Evolutionary conservation across 2,329 filamentous ascomycete genomes (phyloP).

Genomic region (Fusarium lateritium): DNA sequence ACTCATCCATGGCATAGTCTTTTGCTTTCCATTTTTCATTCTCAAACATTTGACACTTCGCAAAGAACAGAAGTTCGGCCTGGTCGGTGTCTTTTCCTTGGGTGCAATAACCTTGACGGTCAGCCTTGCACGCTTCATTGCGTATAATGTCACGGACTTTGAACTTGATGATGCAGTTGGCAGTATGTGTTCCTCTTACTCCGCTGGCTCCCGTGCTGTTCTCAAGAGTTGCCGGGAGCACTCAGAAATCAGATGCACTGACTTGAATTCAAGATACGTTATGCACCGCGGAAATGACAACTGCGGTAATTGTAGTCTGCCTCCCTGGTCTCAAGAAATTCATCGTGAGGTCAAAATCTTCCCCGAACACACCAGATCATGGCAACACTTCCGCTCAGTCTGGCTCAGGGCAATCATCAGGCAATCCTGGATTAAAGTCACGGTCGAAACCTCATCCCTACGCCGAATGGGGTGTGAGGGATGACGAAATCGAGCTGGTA

Average conservation of each 20-base stretch:
- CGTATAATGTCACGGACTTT: background rate
- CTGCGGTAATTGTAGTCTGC: slow-evolving; percentile 12
- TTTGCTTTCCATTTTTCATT: slow-evolving; percentile 26
- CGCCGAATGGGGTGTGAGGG: slow-evolving; percentile 21
- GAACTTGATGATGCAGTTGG: slow-evolving; percentile 17
- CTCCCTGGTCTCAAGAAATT: slow-evolving; percentile 22
- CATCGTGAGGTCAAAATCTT: background rate
- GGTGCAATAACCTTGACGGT: slow-evolving; percentile 16
- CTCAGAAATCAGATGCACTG: background rate
- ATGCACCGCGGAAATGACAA: slow-evolving; percentile 22
- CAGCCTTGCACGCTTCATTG: slow-evolving; percentile 7
- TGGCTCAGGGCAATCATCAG: background rate
- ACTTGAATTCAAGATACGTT: background rate
- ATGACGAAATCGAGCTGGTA: slow-evolving; percentile 20
- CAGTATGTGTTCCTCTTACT: background rate
- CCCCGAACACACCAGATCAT: background rate
- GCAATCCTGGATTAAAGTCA: background rate
- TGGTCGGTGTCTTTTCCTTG: slow-evolving; percentile 20
- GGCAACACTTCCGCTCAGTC: background rate
- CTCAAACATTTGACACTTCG: slow-evolving; percentile 8
- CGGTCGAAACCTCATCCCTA: slow-evolving; percentile 3
- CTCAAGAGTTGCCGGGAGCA: too few relatives aligned
- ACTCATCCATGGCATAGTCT: background rate
- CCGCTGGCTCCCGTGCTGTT: too few relatives aligned
- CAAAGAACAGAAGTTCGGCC: slow-evolving; percentile 7